Evolutionary conservation across 306 rosid genomes (phyloP).

Genomic region (Datisca glomerata): DNA sequence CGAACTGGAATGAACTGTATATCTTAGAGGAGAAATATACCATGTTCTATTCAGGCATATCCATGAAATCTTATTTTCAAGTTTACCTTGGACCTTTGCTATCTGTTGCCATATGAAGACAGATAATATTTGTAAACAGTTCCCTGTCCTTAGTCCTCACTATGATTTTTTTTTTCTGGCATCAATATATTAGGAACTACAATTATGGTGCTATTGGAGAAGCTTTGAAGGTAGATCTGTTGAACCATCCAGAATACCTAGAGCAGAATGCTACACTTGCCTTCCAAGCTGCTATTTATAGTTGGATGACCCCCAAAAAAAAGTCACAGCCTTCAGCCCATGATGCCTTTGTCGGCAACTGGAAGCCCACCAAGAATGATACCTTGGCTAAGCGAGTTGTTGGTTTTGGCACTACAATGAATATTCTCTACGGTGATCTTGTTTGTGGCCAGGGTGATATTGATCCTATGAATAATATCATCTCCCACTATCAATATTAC

Average conservation of each 20-base stretch:
- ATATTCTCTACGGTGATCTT: slow-evolving; percentile 71
- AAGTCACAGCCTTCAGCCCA: slow-evolving; percentile 84
- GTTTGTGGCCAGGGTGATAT: slow-evolving; percentile 69
- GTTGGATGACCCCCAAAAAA: slow-evolving; percentile 75
- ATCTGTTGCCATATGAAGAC: neutral
- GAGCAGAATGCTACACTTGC: slow-evolving; percentile 96
- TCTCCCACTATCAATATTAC: slow-evolving; percentile 73
- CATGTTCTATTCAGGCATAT: no score
- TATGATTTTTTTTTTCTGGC: slow-evolving; percentile 9
- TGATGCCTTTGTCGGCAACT: slow-evolving; percentile 65
- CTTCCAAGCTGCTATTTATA: slow-evolving; percentile 85
- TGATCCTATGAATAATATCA: slow-evolving; percentile 63
- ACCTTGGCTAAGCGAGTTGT: slow-evolving; percentile 55
- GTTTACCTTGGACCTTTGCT: neutral
- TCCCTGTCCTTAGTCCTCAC: no score
- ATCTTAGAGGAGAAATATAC: no score
- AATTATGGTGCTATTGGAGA: slow-evolving; percentile 78
- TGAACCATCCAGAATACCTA: slow-evolving; percentile 77
- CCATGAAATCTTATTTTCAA: neutral
- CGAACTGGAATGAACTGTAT: no score
- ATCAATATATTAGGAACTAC: slow-evolving; percentile 66
- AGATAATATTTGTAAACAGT: neutral
- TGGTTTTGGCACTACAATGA: slow-evolving; percentile 92
- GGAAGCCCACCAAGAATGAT: slow-evolving; percentile 96
- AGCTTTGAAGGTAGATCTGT: slow-evolving; percentile 53